These are phyloP conservation scores for Lentinula raphanica DNA, from an alignment of 768 basidiomycete species.

Conservation along the genomic window DNA sequence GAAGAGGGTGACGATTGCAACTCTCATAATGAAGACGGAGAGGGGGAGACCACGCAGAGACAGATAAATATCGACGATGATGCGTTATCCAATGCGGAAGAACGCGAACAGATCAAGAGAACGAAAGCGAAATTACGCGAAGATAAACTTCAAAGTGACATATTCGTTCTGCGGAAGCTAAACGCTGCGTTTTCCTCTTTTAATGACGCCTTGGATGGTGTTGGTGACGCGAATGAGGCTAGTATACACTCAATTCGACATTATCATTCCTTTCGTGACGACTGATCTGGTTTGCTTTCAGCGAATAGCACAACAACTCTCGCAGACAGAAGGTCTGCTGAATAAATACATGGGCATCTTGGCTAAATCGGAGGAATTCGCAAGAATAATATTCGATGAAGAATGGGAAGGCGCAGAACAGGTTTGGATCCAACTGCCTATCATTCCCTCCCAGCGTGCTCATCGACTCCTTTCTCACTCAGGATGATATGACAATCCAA, in stretches of 20 bases:
- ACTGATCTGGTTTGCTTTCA: slow-evolving; percentile 18
- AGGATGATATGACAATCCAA: slow-evolving; percentile 60
- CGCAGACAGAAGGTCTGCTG: slow-evolving; percentile 66
- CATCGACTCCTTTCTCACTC: not conserved
- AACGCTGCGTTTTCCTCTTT: slow-evolving; percentile 66
- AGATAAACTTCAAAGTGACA: slow-evolving; percentile 70
- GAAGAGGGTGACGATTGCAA: slow-evolving; percentile 2
- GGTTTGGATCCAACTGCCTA: slow-evolving; percentile 36
- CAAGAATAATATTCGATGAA: slow-evolving; percentile 71
- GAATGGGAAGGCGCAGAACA: slow-evolving; percentile 70
- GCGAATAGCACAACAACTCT: slow-evolving; percentile 63
- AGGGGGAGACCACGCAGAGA: slow-evolving; percentile 21
- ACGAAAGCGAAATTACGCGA: slow-evolving; percentile 22
- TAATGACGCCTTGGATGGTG: slow-evolving; percentile 60
- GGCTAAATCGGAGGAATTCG: slow-evolving; percentile 61
- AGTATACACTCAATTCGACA: slow-evolving; percentile 14
- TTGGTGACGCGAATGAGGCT: slow-evolving; percentile 69
- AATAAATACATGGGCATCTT: slow-evolving; percentile 72
- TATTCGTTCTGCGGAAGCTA: slow-evolving; percentile 67
- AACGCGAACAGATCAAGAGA: not conserved
- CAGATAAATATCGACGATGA: slow-evolving; percentile 6
- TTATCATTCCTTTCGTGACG: not conserved
- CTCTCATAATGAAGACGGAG: slow-evolving; percentile 6
- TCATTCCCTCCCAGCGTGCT: not conserved
- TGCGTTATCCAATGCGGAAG: slow-evolving; percentile 10